A percentile compares a stretch with the other conserved stretches of the same genome.
Conservation (phyloP, 1,284 basidiomycete genomes). For the Lentinula novae-zelandiae region DNA sequence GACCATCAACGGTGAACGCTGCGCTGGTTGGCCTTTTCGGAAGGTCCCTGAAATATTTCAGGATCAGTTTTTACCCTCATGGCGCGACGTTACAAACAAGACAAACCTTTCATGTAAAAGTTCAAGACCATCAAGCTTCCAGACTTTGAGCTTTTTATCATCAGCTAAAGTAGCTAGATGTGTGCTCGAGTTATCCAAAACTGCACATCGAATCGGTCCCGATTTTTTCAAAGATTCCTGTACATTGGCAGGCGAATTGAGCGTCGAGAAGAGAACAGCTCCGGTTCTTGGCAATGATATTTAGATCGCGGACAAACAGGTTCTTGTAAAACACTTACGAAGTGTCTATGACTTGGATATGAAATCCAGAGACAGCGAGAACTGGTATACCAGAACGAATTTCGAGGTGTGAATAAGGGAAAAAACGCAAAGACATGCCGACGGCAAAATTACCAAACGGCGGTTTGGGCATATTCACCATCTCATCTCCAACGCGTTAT, state of each 20-base stretch:
- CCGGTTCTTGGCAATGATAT: slow-evolving; percentile 44
- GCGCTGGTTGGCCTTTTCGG: slow-evolving; percentile 74
- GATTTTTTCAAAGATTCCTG: slow-evolving; percentile 37
- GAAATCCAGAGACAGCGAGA: slow-evolving; percentile 51
- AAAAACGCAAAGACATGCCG: slow-evolving; percentile 14
- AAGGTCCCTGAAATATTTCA: slow-evolving; percentile 48
- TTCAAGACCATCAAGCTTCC: slow-evolving; percentile 54
- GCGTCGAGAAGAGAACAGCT: slow-evolving; percentile 43
- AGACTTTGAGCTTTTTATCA: slow-evolving; percentile 78
- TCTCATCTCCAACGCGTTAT: slow-evolving; percentile 13
- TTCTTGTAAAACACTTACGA: slow-evolving; percentile 32
- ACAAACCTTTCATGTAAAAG: slow-evolving; percentile 62
- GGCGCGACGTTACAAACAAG: background rate
- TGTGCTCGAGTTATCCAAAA: slow-evolving; percentile 41
- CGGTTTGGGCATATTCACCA: background rate
- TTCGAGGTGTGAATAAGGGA: slow-evolving; percentile 43
- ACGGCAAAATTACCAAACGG: background rate
- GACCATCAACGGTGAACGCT: slow-evolving; percentile 50
- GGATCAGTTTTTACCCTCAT: background rate
- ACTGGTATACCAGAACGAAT: slow-evolving; percentile 32
- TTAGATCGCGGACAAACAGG: slow-evolving; percentile 7
- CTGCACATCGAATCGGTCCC: slow-evolving; percentile 61
- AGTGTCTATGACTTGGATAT: slow-evolving; percentile 54
- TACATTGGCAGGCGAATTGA: slow-evolving; percentile 27
- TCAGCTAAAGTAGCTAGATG: slow-evolving; percentile 69